These are phyloP conservation scores for Bipolaris bicolor DNA, from an alignment of 2,329 filamentous ascomycete genomes.

Conservation along the genomic window DNA sequence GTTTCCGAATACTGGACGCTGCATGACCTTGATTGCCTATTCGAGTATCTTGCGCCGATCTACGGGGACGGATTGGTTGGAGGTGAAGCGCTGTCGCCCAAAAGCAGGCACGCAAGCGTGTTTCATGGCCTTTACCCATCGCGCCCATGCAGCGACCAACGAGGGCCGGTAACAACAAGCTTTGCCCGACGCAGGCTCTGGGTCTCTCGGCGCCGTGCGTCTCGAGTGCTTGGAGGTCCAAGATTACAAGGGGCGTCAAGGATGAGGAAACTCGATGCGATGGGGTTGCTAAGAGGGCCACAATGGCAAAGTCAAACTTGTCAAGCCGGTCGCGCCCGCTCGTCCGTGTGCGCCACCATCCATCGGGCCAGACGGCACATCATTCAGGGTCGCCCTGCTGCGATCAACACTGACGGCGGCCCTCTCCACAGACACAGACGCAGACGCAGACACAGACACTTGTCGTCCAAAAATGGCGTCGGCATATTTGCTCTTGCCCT, in stretches of 20 bases:
- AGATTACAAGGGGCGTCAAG: slow-evolving; percentile 10
- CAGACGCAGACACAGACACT: background rate
- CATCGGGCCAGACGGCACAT: background rate
- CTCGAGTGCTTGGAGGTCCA: slow-evolving; percentile 18
- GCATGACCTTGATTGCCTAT: slow-evolving; percentile 10
- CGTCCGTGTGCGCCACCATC: background rate
- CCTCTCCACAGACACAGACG: background rate
- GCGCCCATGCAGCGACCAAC: slow-evolving; percentile 15
- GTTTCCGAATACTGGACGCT: slow-evolving; percentile 8
- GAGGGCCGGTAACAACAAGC: slow-evolving; percentile 27
- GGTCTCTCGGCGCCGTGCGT: slow-evolving; percentile 12
- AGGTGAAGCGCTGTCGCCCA: slow-evolving; percentile 19
- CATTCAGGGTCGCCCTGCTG: background rate
- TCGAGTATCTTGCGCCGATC: slow-evolving; percentile 12
- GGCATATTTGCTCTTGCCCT: background rate
- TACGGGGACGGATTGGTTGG: slow-evolving; percentile 12
- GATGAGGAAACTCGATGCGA: slow-evolving; percentile 2
- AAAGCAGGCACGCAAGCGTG: slow-evolving; percentile 21
- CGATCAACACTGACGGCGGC: background rate
- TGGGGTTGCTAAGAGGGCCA: background rate
- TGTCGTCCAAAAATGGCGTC: background rate
- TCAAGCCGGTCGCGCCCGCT: background rate
- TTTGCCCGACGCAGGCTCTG: slow-evolving; percentile 12
- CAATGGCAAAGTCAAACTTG: background rate
- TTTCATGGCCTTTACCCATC: slow-evolving; percentile 30